phyloP scores from a whole-genome alignment of 1,284 basidiomycete genomes.

The Austroboletus niveus region DNA sequence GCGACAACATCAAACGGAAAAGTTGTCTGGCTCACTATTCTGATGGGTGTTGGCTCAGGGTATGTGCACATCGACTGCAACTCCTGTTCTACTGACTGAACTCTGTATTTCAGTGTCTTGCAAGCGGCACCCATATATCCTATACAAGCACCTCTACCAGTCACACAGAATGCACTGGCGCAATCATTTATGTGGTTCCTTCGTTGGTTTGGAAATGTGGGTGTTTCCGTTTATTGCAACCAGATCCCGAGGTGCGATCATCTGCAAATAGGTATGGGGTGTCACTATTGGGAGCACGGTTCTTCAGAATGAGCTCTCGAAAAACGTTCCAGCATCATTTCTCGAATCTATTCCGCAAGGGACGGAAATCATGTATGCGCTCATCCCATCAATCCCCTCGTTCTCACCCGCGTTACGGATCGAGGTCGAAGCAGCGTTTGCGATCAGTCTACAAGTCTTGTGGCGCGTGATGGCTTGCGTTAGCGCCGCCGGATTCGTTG shows the following conservation, averaged over 20 bases:
- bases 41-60: constrained; percentile 11
- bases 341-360: constrained; percentile 7
- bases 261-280: constrained; percentile 30
- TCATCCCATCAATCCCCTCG: constrained; percentile 4
- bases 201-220: constrained; percentile 25
- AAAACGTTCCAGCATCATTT: constrained; percentile 24
- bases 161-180: constrained; percentile 30
- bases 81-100: not conserved
- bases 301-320: constrained; percentile 31
- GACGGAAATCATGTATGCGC: constrained; percentile 5
- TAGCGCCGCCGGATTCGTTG: not conserved
- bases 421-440: constrained; percentile 2
- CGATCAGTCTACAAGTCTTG: not conserved
- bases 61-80: not conserved
- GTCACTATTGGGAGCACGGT: constrained; percentile 29
- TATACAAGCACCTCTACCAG: constrained; percentile 36
- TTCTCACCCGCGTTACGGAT: not conserved
- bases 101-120: not conserved
- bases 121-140: constrained; percentile 13
- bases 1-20: constrained; percentile 3
- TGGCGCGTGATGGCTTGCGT: constrained; percentile 1
- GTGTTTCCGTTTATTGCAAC: not conserved
- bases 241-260: no score
- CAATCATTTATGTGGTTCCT: constrained; percentile 34
- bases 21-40: not conserved